Percentiles rank a stretch among this genome's conserved stretches.
These are phyloP conservation scores for Aspergillus fructus DNA, from an alignment of 2,329 filamentous ascomycete genomes.

Conservation along the genomic window DNA sequence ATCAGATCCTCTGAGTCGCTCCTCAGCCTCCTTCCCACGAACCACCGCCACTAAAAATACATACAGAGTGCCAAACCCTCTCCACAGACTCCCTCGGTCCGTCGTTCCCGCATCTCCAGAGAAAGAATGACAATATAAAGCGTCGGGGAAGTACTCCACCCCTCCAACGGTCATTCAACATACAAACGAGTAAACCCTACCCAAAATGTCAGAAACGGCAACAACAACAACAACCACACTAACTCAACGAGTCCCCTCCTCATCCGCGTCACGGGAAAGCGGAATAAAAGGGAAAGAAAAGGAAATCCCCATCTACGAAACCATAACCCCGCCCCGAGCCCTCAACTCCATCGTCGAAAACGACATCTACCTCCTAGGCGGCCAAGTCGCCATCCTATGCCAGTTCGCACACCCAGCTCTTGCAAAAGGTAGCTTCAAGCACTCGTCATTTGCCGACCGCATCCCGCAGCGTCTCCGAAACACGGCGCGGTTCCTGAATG, in stretches of 20 bases:
- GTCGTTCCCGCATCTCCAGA: too few species aligned
- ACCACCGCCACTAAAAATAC: too few species aligned
- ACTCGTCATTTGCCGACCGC: constrained; percentile 26
- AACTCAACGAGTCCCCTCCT: too few species aligned
- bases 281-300: neutral
- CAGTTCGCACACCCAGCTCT: constrained; percentile 28
- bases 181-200: too few species aligned
- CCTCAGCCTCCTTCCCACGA: too few species aligned
- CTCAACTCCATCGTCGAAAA: constrained; percentile 5
- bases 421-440: constrained; percentile 25
- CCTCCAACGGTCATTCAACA: too few species aligned
- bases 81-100: too few species aligned
- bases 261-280: too few species aligned
- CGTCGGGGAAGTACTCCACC: too few species aligned
- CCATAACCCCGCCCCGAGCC: constrained; percentile 3
- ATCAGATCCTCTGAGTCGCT: too few species aligned
- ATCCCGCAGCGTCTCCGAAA: constrained; percentile 26
- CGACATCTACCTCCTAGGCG: constrained; percentile 15
- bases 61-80: too few species aligned
- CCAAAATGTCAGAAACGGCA: neutral
- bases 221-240: neutral
- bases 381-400: constrained; percentile 23
- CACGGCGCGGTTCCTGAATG: constrained; percentile 26
- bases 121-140: too few species aligned
- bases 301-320: constrained; percentile 3